phyloP scores from a whole-genome alignment of 345 rosid genomes.

The Heritiera littoralis region DNA sequence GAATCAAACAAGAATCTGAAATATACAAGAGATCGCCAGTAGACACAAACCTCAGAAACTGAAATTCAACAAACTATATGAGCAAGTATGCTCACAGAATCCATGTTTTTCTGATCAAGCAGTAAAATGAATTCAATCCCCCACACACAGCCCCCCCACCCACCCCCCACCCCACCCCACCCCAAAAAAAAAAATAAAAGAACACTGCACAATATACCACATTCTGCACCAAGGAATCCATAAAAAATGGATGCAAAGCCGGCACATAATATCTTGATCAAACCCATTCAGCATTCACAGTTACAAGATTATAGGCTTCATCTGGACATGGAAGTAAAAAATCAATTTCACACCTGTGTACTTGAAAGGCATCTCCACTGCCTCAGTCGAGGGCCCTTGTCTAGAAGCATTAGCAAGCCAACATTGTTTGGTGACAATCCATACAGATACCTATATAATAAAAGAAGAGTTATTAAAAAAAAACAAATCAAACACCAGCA shows the following conservation, averaged over 20 bases:
- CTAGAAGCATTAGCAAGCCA: conserved; percentile 88
- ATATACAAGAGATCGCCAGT: conserved; percentile 35
- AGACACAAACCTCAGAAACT: conserved; percentile 23
- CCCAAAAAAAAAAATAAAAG: conserved; percentile 22
- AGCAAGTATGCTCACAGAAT: conserved; percentile 29
- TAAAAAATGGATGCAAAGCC: conserved; percentile 26
- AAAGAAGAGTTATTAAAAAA: not conserved
- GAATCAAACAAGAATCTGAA: conserved; percentile 39
- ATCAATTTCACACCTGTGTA: conserved; percentile 55
- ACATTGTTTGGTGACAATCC: conserved; percentile 62
- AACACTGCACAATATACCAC: conserved; percentile 39
- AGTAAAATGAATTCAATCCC: conserved; percentile 29
- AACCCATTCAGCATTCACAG: conserved; percentile 31
- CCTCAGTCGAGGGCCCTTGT: conserved; percentile 59
- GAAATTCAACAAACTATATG: conserved; percentile 35
- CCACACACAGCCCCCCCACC: no score
- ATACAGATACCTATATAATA: conserved; percentile 54
- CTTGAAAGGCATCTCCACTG: conserved; percentile 86
- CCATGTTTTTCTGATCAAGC: conserved; percentile 29
- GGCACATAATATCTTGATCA: conserved; percentile 14
- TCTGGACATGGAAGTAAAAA: conserved; percentile 15
- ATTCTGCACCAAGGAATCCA: conserved; percentile 25
- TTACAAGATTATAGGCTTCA: conserved; percentile 22
- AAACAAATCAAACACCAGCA: conserved; percentile 14
- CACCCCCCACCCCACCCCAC: no score